Base-by-base conservation (phyloP, 306 rosid genomes). In the Lathyrus sativus region DNA sequence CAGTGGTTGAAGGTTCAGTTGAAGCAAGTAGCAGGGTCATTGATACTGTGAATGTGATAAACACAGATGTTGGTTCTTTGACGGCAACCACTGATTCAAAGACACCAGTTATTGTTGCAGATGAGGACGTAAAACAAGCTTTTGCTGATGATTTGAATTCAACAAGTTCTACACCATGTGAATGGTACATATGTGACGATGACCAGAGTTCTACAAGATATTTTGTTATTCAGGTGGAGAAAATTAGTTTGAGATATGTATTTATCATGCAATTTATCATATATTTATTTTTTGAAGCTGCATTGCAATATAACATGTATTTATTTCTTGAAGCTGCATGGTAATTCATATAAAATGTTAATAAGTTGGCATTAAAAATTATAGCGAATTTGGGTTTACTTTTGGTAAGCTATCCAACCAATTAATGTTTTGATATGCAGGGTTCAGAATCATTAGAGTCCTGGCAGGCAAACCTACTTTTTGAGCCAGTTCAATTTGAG, bases 391-490 rank as follows among this genome's bases (percentile, higher is more conserved):
- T 46, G 53, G 53, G 14, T 46, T 46, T 46, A 14, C 2, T 6
- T 46, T 6, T 14, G 10, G 22, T 14, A 14, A 6, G 10, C 53
- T 46, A 46, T 46, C 53, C 22, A 46, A 46, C 53, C 3, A 46
- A 46, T 14, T 46, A 46, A 3, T 46, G 53, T 14, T 46, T 46
- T 46, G 53, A 14, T 42, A 42, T 65, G 72, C 79, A 93, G 97
- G 99, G 99, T 65, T 93, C 97, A 12, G 99, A 90, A 53, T 74
- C 99, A 56, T 67, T 93, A 11, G 86, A 90, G 72, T 93, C 99
- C 24, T 93, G 99, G 99, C 90, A 88, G 81, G 99, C 99, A 82
- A 93, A 93, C 82, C 85, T 93, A 45, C 96, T 93, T 45, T 93
- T 93, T 33, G 99, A 93, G 72, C 99, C 99, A 10, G 33, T 88